These are phyloP conservation scores for Pestalotiopsis sp. DNA, from an alignment of 2,329 filamentous ascomycete species.

Conservation along the genomic window DNA sequence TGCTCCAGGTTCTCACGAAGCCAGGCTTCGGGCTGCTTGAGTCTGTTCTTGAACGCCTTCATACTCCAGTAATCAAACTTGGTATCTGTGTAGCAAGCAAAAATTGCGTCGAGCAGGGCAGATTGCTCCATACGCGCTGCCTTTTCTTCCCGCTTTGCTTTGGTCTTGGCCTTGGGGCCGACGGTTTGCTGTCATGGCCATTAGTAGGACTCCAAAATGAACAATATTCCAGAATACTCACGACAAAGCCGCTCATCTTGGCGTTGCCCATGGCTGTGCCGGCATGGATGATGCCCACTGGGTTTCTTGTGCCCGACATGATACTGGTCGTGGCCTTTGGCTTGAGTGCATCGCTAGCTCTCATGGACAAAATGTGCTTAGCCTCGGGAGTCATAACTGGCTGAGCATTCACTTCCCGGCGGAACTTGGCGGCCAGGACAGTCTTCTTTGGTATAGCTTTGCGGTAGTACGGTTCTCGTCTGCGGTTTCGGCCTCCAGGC, in stretches of 20 bases:
- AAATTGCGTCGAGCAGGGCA: constrained; percentile 84
- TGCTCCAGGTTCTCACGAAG: constrained; percentile 83
- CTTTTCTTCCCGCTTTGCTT: constrained; percentile 59
- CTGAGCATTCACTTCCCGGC: constrained; percentile 76
- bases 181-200: constrained; percentile 23
- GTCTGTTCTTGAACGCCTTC: constrained; percentile 75
- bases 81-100: constrained; percentile 76
- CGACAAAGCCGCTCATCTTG: constrained; percentile 58
- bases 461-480: constrained; percentile 64
- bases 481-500: constrained; percentile 35
- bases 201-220: neutral
- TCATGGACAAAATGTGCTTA: constrained; percentile 59
- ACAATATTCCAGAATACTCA: constrained; percentile 40
- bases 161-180: constrained; percentile 58
- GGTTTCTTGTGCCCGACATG: constrained; percentile 41
- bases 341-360: constrained; percentile 62
- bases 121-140: constrained; percentile 87
- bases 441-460: constrained; percentile 84
- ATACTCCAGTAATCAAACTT: constrained; percentile 90
- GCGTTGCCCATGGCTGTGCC: constrained; percentile 53
- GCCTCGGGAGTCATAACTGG: constrained; percentile 75
- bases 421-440: constrained; percentile 70
- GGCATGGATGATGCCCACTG: constrained; percentile 55
- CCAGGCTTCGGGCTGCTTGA: constrained; percentile 91
- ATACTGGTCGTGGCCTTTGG: constrained; percentile 58